A percentile compares a stretch with the other conserved stretches of the same genome.
phyloP scores from a whole-genome alignment of 2,329 filamentous ascomycete genomes.

The Colletotrichum falcatum region DNA sequence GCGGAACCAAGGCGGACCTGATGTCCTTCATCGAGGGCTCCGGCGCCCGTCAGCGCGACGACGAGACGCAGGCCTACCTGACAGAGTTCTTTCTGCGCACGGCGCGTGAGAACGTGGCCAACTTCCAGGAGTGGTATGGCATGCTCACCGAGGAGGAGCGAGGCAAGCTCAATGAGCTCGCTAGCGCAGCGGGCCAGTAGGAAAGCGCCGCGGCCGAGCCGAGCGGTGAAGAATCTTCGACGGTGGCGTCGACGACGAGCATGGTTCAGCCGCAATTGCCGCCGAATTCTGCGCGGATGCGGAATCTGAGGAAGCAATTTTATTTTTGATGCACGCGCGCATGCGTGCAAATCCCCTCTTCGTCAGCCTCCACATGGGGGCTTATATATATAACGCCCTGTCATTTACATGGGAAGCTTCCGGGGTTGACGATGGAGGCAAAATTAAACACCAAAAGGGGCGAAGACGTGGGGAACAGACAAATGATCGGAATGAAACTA shows the following conservation, averaged over 20 bases:
- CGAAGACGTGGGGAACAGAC: not conserved
- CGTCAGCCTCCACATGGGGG: not conserved
- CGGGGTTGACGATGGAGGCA: not conserved
- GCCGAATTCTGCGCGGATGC: constrained; percentile 31
- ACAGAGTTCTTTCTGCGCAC: constrained; percentile 80
- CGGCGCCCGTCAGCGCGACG: constrained; percentile 77
- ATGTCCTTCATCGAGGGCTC: constrained; percentile 79
- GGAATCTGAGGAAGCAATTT: constrained; percentile 35
- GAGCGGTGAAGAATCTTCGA: constrained; percentile 12
- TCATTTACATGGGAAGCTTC: not conserved
- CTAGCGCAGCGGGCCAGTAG: constrained; percentile 49
- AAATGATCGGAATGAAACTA: constrained; percentile 7
- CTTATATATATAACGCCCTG: constrained; percentile 3
- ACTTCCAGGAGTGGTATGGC: constrained; percentile 68
- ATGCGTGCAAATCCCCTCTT: not conserved
- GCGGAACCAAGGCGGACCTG: constrained; percentile 77
- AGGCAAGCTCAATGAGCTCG: constrained; percentile 66
- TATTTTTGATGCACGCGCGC: constrained; percentile 22
- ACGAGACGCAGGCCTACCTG: constrained; percentile 90
- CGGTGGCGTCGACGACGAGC: constrained; percentile 12
- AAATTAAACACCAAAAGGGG: constrained; percentile 2
- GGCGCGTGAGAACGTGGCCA: constrained; percentile 66
- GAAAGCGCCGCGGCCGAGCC: constrained; percentile 21
- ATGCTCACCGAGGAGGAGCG: constrained; percentile 68
- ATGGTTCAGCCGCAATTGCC: constrained; percentile 32